phyloP scores from a whole-genome alignment of 768 basidiomycete species.

The Infundibulicybe gibba region DNA sequence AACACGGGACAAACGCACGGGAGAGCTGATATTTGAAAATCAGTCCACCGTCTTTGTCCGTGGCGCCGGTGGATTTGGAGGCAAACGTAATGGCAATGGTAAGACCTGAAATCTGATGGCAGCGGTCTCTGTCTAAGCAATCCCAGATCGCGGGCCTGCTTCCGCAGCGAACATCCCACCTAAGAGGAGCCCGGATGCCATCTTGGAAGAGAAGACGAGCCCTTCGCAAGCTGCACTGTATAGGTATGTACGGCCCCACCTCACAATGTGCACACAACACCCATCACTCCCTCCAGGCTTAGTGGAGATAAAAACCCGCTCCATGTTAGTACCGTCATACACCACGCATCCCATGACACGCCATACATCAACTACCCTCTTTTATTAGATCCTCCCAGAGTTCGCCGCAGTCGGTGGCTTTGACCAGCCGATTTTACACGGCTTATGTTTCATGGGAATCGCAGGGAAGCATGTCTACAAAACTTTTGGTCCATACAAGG shows the following conservation, averaged over 20 bases:
- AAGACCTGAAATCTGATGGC: neutral
- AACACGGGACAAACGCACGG: constrained; percentile 77
- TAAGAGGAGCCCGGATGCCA: constrained; percentile 78
- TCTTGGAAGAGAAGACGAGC: constrained; percentile 85
- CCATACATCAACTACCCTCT: neutral
- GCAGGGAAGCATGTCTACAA: constrained; percentile 91
- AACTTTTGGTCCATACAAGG: constrained; percentile 78
- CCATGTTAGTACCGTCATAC: constrained; percentile 49
- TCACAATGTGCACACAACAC: neutral
- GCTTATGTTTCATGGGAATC: constrained; percentile 90
- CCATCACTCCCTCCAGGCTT: constrained; percentile 41
- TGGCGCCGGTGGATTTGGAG: constrained; percentile 94
- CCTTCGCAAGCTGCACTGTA: constrained; percentile 87
- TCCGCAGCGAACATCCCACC: constrained; percentile 80
- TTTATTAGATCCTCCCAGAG: constrained; percentile 75
- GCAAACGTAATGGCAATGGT: constrained; percentile 79
- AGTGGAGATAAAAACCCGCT: constrained; percentile 93
- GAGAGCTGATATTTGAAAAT: constrained; percentile 86
- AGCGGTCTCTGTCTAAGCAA: neutral
- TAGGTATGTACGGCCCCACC: constrained; percentile 44
- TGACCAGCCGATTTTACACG: constrained; percentile 84
- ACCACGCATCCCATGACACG: neutral
- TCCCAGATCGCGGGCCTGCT: constrained; percentile 83
- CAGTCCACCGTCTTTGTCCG: constrained; percentile 90
- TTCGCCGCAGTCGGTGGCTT: constrained; percentile 97